A percentile compares a stretch with the other conserved stretches of the same genome.
These are phyloP conservation scores for Gossypium rotundifolium DNA, from an alignment of 345 rosid species.

Conservation along the genomic window DNA sequence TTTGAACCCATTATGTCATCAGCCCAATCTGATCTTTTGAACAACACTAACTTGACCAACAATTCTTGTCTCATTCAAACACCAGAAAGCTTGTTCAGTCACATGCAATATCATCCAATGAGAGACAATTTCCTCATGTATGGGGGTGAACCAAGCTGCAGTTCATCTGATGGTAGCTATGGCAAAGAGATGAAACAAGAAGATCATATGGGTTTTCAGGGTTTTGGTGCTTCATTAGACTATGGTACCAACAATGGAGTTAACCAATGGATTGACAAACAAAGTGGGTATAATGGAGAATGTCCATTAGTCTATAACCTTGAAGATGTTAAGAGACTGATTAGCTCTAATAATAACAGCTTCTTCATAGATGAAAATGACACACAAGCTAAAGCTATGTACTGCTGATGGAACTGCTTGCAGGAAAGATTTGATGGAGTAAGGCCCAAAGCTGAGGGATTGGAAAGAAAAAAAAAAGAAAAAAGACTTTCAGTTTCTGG, in stretches of 20 bases:
- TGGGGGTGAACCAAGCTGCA: constrained; percentile 45
- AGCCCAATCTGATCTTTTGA: constrained; percentile 14
- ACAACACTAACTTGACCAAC: constrained; percentile 10
- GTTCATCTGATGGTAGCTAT: constrained; percentile 50
- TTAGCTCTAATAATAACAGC: constrained; percentile 27
- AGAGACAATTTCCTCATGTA: constrained; percentile 25
- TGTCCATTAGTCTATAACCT: constrained; percentile 28
- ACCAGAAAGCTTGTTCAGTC: constrained; percentile 28
- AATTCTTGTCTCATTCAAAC: not conserved
- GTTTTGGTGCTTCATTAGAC: constrained; percentile 23
- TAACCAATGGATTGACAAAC: constrained; percentile 34
- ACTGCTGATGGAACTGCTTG: constrained; percentile 37
- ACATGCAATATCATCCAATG: constrained; percentile 29
- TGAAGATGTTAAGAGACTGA: constrained; percentile 65
- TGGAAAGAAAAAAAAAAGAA: not conserved
- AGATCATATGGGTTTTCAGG: constrained; percentile 23
- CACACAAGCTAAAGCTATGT: constrained; percentile 49
- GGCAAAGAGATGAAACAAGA: constrained; percentile 53
- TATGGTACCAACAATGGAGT: constrained; percentile 17
- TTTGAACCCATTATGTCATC: constrained; percentile 22
- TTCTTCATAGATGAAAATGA: constrained; percentile 53
- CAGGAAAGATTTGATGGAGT: constrained; percentile 69
- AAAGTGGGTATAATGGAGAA: constrained; percentile 35
- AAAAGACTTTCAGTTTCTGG: constrained; percentile 26
- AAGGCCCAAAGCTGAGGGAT: constrained; percentile 29